A percentile compares a stretch with the other conserved stretches of the same genome.
phyloP scores from a whole-genome alignment of 176 grass and related monocot genomes.

The Stipa capillata region DNA sequence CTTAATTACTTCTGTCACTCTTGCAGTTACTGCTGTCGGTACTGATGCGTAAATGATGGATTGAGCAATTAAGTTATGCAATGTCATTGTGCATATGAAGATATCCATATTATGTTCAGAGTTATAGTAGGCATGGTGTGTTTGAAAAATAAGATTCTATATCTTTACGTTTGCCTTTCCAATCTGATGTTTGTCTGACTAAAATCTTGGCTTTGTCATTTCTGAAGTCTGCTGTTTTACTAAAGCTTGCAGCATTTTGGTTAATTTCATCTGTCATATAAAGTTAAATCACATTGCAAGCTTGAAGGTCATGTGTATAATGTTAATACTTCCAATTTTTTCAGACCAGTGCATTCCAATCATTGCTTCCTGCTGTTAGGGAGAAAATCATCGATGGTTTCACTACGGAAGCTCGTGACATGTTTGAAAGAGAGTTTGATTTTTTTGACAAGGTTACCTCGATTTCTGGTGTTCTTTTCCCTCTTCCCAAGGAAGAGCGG shows the following conservation, averaged over 20 bases:
- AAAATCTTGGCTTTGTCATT: not conserved
- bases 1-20: not conserved
- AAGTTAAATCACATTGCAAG: not conserved
- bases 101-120: not conserved
- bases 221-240: conserved; percentile 10
- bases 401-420: conserved; percentile 63
- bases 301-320: not conserved
- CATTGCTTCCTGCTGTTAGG: conserved; percentile 67
- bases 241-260: not conserved
- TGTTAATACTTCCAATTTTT: conserved; percentile 13
- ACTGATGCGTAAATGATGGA: conserved; percentile 2
- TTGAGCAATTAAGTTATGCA: conserved; percentile 12
- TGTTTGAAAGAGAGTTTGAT: conserved; percentile 80
- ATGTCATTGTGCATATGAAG: not conserved
- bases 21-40: not conserved
- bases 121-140: not conserved
- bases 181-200: not conserved
- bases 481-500: conserved; percentile 89
- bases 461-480: conserved; percentile 95
- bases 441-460: conserved; percentile 98
- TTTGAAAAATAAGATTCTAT: not conserved
- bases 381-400: conserved; percentile 91
- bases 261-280: not conserved
- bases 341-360: conserved; percentile 70
- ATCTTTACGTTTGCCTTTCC: not conserved